Base-by-base conservation (phyloP, 768 basidiomycete genomes). In the Leucocoprinus birnbaumii region DNA sequence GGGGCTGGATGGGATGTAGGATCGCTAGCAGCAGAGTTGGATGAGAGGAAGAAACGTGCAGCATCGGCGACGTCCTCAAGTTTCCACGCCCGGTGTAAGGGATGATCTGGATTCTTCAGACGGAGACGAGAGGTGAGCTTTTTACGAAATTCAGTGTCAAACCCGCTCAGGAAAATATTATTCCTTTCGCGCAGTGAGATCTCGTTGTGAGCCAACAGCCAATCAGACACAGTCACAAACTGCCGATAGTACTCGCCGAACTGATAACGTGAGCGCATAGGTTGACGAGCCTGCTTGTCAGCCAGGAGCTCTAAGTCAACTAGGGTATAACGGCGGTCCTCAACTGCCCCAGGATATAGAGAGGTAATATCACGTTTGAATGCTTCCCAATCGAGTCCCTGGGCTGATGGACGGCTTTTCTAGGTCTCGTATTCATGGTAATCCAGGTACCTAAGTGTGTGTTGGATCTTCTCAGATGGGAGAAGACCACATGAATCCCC, bases 231-330 rank as follows among this genome's bases (percentile, higher is more conserved):
- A 13, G 37, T 50, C 11, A 40, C 31, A 21, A 57, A 57, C 1
- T 14, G 9, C 10, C 55, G 51, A 18, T 58, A 58, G 26, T 61
- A 61, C 19, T 56, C 46, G 1, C 53, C 58, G 34, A 54, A 54
- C 24, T 58, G 42, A 6, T 26, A 38, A 9, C 37, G 18, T 16
- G 34, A 40, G 14, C 40, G 40, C 48, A 56, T 56, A 3, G 48
- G 48, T 19, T 43, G 26, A 10, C 14, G 24, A 1, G 27, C 10
- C 16, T 42, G 43, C 19, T n/a, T 31, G 3, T 43, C 50, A 26
- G 41, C 26, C 21, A 52, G 25, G 21, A 51, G 21, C 21, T 58
- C 56, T 7, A 58, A 51, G 19, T 58, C 51, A 24, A 31, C 18
- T 5, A n/a, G 11, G 14, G 51, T 53, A 26, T 53, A 53, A 9